These are phyloP conservation scores for Kwoniella heveanensis DNA, from an alignment of 768 basidiomycete species.

Conservation along the genomic window DNA sequence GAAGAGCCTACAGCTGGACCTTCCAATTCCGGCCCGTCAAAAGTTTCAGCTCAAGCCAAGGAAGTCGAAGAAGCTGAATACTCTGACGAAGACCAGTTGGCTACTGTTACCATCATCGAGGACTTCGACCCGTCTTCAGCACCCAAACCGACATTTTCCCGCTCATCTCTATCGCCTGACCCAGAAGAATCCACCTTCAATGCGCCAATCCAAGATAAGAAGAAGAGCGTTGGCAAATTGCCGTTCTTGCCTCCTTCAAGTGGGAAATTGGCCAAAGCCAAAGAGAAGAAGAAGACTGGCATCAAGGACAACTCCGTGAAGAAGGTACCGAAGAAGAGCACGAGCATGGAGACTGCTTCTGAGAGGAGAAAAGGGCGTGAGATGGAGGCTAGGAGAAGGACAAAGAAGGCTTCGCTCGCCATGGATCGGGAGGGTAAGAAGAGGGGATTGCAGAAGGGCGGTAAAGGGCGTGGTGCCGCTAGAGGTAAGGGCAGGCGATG, in stretches of 20 bases:
- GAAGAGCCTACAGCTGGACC: slow-evolving; percentile 36
- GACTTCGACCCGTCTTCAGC: slow-evolving; percentile 75
- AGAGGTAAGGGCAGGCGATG: slow-evolving; percentile 25
- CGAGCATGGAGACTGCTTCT: slow-evolving; percentile 72
- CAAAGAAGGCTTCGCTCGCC: slow-evolving; percentile 72
- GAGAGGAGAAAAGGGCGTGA: slow-evolving; percentile 65
- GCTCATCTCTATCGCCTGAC: slow-evolving; percentile 20
- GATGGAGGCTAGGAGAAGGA: slow-evolving; percentile 68
- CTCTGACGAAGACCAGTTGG: slow-evolving; percentile 78
- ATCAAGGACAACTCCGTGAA: slow-evolving; percentile 17
- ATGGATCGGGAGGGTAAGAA: slow-evolving; percentile 60
- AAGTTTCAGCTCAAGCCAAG: slow-evolving; percentile 22
- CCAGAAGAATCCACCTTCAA: slow-evolving; percentile 7
- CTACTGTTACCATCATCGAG: slow-evolving; percentile 87
- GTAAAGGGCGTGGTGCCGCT: slow-evolving; percentile 28
- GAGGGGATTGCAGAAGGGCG: slow-evolving; percentile 22
- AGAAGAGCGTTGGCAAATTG: slow-evolving; percentile 28
- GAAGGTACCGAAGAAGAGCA: slow-evolving; percentile 33
- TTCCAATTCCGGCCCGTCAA: not conserved
- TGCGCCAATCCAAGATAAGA: slow-evolving; percentile 4
- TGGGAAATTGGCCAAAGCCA: slow-evolving; percentile 35
- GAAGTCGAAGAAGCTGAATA: slow-evolving; percentile 66
- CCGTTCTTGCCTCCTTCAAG: slow-evolving; percentile 49
- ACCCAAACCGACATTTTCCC: not conserved
- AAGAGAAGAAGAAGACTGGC: slow-evolving; percentile 24